Evolutionary conservation across 345 rosid species (phyloP).

Genomic region (Aegle marmelos): DNA sequence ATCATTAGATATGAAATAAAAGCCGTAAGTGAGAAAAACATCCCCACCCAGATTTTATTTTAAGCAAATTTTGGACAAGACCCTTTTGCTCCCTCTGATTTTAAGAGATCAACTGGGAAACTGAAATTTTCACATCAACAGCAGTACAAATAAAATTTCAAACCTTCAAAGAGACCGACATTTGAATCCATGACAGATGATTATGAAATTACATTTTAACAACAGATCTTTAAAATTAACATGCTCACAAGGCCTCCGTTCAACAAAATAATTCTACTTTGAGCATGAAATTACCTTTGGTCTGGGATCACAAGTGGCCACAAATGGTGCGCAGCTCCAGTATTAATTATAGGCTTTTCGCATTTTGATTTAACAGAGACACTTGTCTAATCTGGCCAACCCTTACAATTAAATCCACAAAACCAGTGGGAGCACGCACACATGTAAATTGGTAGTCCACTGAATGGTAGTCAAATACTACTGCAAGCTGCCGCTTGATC

Average conservation of each 20-base stretch:
- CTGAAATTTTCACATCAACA: no score
- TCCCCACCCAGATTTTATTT: no score
- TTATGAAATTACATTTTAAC: not conserved
- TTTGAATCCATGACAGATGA: not conserved
- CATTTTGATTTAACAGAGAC: not conserved
- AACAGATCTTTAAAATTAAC: not conserved
- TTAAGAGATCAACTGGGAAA: no score
- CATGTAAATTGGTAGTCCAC: not conserved
- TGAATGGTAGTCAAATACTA: not conserved
- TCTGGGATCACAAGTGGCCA: not conserved
- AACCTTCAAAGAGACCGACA: not conserved
- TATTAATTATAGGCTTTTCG: not conserved
- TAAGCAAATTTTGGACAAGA: no score
- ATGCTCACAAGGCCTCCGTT: not conserved
- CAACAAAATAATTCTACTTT: not conserved
- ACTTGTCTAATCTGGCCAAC: not conserved
- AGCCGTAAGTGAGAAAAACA: not conserved
- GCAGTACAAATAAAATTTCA: no score
- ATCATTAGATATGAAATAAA: not conserved
- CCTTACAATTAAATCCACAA: not conserved
- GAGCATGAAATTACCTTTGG: not conserved
- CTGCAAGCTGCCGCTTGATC: not conserved
- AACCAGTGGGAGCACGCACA: not conserved
- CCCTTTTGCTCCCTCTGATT: no score
- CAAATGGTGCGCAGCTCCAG: not conserved